A percentile compares a stretch with the other conserved stretches of the same genome.
These are phyloP conservation scores for Tetrahymena borealis DNA, from an alignment of 73 alveolate genomes.

Conservation along the genomic window DNA sequence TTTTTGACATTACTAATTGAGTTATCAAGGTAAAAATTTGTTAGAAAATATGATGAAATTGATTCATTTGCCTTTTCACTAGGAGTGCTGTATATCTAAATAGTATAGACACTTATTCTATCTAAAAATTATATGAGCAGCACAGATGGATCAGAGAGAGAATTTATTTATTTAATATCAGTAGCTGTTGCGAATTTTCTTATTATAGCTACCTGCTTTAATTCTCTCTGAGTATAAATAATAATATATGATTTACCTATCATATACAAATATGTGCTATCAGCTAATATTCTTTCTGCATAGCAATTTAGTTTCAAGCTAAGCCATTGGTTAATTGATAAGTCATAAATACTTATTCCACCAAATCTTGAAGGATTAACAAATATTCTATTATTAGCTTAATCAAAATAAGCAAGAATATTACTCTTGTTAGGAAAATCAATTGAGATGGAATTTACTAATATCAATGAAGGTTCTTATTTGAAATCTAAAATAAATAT, in stretches of 20 bases:
- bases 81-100: neutral
- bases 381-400: neutral
- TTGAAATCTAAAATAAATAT: neutral
- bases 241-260: neutral
- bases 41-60: neutral
- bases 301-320: neutral
- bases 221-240: neutral
- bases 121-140: neutral
- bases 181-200: neutral
- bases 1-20: neutral
- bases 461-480: neutral
- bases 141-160: neutral
- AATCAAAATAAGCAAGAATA: neutral
- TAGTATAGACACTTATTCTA: neutral
- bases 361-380: neutral
- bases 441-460: neutral
- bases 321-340: neutral
- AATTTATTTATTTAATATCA: neutral
- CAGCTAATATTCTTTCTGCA: neutral
- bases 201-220: neutral
- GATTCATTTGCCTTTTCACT: neutral
- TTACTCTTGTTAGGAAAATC: neutral
- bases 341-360: neutral
- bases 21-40: neutral
- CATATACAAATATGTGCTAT: neutral